phyloP scores from a whole-genome alignment of 2,329 filamentous ascomycete species.

The Teratosphaeriaceae sp. region DNA sequence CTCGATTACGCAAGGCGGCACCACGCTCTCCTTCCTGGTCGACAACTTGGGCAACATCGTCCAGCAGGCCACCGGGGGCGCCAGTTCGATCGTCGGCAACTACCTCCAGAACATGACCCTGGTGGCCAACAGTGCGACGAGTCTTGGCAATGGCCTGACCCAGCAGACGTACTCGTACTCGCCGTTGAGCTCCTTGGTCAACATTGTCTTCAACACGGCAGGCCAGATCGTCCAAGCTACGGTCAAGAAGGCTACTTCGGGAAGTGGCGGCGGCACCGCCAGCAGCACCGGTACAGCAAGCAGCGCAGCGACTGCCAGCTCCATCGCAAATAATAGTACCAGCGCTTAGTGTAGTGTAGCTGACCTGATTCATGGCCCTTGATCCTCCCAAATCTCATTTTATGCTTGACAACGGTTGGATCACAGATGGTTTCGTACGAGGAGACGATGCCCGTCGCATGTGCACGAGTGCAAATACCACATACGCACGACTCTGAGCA shows the following conservation, averaged over 20 bases:
- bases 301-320: neutral
- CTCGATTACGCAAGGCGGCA: slow-evolving; percentile 48
- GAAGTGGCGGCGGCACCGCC: slow-evolving; percentile 4
- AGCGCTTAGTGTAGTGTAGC: slow-evolving; percentile 11
- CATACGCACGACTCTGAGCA: too few species aligned
- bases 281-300: too few species aligned
- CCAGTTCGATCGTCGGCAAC: slow-evolving; percentile 51
- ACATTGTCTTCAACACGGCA: slow-evolving; percentile 50
- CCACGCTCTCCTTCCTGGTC: slow-evolving; percentile 41
- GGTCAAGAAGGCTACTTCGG: slow-evolving; percentile 22
- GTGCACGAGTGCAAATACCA: too few species aligned
- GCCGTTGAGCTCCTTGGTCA: slow-evolving; percentile 45
- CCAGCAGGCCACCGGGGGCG: slow-evolving; percentile 46
- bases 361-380: too few species aligned
- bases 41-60: slow-evolving; percentile 60
- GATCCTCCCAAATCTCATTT: too few species aligned
- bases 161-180: slow-evolving; percentile 50
- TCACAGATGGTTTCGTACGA: too few species aligned
- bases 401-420: too few species aligned
- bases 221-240: slow-evolving; percentile 50
- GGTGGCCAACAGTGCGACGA: slow-evolving; percentile 27
- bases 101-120: slow-evolving; percentile 42
- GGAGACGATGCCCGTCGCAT: too few species aligned
- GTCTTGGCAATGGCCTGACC: slow-evolving; percentile 30
- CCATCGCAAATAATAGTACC: neutral